These are phyloP conservation scores for Fusarium setosum DNA, from an alignment of 2,329 filamentous ascomycete species.

Conservation along the genomic window DNA sequence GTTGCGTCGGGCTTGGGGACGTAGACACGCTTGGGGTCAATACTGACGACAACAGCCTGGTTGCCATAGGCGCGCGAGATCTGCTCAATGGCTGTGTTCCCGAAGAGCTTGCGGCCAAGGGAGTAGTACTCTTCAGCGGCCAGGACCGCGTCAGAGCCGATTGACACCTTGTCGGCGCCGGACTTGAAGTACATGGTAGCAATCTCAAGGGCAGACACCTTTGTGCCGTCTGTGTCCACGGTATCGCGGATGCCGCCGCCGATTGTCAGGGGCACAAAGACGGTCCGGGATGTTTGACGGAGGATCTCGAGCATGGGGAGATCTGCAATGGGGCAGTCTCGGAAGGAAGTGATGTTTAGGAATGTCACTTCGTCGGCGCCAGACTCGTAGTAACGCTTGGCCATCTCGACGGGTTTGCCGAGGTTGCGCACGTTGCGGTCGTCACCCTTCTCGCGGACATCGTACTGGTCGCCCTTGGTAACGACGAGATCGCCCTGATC, in stretches of 20 bases:
- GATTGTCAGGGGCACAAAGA: conserved; percentile 96
- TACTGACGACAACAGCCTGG: conserved; percentile 95
- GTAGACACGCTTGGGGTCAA: conserved; percentile 94
- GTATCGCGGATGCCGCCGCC: conserved; percentile 96
- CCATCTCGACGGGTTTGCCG: conserved; percentile 96
- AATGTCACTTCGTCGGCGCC: conserved; percentile 98
- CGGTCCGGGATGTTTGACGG: conserved; percentile 84
- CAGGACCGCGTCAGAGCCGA: conserved; percentile 92
- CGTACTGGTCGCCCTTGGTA: conserved; percentile 98
- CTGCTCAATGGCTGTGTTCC: conserved; percentile 92
- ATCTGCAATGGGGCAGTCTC: conserved; percentile 92
- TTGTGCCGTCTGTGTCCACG: conserved; percentile 86
- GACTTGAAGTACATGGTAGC: conserved; percentile 98
- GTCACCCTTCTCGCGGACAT: conserved; percentile 88
- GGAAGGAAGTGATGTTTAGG: conserved; percentile 97
- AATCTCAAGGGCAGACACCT: conserved; percentile 90
- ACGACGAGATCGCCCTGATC: conserved; percentile 95
- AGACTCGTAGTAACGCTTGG: conserved; percentile 92
- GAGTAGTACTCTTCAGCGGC: conserved; percentile 93
- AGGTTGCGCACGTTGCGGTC: conserved; percentile 83
- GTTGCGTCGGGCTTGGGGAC: conserved; percentile 77
- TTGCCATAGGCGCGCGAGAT: conserved; percentile 95
- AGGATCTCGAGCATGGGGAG: conserved; percentile 96
- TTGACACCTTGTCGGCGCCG: conserved; percentile 96
- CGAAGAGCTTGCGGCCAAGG: conserved; percentile 74